These are phyloP conservation scores for Tetramitus jugosus DNA, from an alignment of 208 protist species.

Conservation along the genomic window DNA sequence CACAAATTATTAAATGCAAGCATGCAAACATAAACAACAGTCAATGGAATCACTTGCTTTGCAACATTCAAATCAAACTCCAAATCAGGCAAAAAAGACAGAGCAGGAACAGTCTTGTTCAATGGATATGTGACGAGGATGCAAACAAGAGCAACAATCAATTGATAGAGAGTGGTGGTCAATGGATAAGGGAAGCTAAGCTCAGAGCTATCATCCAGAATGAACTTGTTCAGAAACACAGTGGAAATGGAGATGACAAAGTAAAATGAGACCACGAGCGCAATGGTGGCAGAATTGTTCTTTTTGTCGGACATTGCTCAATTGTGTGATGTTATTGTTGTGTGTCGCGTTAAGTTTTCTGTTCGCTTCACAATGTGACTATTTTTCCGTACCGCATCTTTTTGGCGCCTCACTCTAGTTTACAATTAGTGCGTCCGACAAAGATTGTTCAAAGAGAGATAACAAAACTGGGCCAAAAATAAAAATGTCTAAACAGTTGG, in stretches of 20 bases:
- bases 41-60: conserved; percentile 43
- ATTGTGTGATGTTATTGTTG: too few relatives aligned
- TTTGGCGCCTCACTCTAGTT: too few relatives aligned
- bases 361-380: too few relatives aligned
- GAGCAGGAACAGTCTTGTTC: too few relatives aligned
- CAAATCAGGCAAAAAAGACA: conserved; percentile 6
- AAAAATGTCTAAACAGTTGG: too few relatives aligned
- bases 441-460: too few relatives aligned
- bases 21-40: conserved; percentile 51
- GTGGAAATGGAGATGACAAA: conserved; percentile 24
- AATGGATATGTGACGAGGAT: background rate
- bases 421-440: too few relatives aligned
- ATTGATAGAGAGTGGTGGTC: conserved; percentile 28
- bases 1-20: conserved; percentile 63
- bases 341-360: too few relatives aligned
- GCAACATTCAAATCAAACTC: conserved; percentile 38
- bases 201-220: conserved; percentile 14
- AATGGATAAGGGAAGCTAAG: conserved; percentile 19
- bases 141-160: conserved; percentile 23
- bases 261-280: conserved; percentile 36
- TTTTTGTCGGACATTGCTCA: too few relatives aligned
- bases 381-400: too few relatives aligned
- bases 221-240: conserved; percentile 36
- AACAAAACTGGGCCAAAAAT: too few relatives aligned
- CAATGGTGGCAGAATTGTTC: too few relatives aligned